phyloP scores from a whole-genome alignment of 2,329 filamentous ascomycete genomes.

The Penicillium sp. region DNA sequence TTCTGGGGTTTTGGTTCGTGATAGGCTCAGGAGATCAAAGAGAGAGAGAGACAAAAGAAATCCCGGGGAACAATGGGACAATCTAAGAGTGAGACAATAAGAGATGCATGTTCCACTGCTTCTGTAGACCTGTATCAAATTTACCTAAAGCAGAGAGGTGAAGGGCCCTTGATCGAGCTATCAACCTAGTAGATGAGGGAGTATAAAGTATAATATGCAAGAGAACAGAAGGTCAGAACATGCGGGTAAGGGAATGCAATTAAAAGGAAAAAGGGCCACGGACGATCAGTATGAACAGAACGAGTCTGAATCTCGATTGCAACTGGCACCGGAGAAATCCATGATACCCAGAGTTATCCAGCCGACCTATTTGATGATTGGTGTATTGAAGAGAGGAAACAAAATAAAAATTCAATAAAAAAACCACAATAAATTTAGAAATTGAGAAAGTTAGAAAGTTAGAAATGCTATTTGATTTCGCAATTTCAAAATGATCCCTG shows the following conservation, averaged over 20 bases:
- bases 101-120: conserved; percentile 50
- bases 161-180: conserved; percentile 4
- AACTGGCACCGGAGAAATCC: conserved; percentile 30
- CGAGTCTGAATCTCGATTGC: conserved; percentile 23
- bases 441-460: too few relatives aligned
- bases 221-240: conserved; percentile 18
- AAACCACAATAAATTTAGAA: conserved; percentile 10
- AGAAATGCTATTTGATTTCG: conserved; percentile 2
- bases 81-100: conserved; percentile 47
- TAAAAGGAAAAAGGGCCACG: conserved; percentile 26
- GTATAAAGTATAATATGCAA: conserved; percentile 25
- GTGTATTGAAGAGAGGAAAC: conserved; percentile 12
- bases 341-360: conserved; percentile 26
- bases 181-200: conserved; percentile 32
- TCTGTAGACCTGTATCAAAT: conserved; percentile 41
- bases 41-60: conserved; percentile 20
- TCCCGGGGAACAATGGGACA: conserved; percentile 23
- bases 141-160: conserved; percentile 17
- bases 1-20: background rate
- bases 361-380: conserved; percentile 18
- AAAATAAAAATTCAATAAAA: conserved; percentile 15
- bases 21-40: conserved; percentile 10
- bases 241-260: conserved; percentile 33
- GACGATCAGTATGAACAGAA: conserved; percentile 23
- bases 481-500: conserved; percentile 21